Base-by-base conservation (phyloP, 768 basidiomycete genomes). In the Hericium alpestre region DNA sequence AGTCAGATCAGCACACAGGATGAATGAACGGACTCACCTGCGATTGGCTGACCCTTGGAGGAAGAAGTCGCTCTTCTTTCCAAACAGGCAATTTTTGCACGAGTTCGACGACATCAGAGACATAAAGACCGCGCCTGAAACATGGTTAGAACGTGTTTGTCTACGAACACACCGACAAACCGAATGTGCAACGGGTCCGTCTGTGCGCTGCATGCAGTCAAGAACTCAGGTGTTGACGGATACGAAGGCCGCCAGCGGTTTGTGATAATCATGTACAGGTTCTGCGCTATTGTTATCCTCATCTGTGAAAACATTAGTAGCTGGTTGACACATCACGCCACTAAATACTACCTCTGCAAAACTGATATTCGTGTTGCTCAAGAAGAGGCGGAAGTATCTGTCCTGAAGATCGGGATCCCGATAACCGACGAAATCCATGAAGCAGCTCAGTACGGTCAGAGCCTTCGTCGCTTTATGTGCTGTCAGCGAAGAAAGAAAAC, bases 1-100 rank as follows among this genome's bases (percentile, higher is more conserved):
- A 38, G 59, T 32, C 32, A 32, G 32, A 32, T 32, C 32, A 32
- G 9, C 32, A 2, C 32, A 10, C 32, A 32, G 8, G 32, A 10
- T 10, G 6, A 6, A 0, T 32, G 32, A 32, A 32, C 9, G 23
- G 40, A 67, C 72, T 43, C 64, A 79, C 85, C 71, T 82, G 80
- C 9, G 93, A 95, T 65, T 92, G 87, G 59, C 80, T 85, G 57
- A 90, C 90, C 57, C 90, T 79, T 0, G 93, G 93, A 54, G 93
- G 91, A 25, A 91, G 82, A 23, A 93, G 79, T 39, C 93, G 81
- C 61, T 88, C 78, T 57, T 79, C 76, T 66, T 83, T 84, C 87
- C 84, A 90, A 57, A 74, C 68, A 0, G 84, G 81, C 49, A 96
- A 70, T 39, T 81, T 74, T 22, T 66, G 68, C 46, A 84, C 67